phyloP scores from a whole-genome alignment of 768 basidiomycete species.

The Mycena galericulata region DNA sequence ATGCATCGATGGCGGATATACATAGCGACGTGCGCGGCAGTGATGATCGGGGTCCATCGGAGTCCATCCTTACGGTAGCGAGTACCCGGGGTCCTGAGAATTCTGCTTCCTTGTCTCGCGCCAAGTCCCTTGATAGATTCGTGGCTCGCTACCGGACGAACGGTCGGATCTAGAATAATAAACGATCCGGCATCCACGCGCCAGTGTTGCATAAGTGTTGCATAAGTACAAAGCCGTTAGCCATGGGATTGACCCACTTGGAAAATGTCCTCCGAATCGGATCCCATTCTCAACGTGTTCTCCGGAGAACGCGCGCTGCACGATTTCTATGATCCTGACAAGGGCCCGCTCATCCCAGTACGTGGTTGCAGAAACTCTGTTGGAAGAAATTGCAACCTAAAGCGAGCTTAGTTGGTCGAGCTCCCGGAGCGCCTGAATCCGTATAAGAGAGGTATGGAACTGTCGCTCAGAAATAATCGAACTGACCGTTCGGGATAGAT shows the following conservation, averaged over 20 bases:
- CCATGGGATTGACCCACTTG: too few relatives aligned
- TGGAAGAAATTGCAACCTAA: too few relatives aligned
- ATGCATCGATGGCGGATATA: too few relatives aligned
- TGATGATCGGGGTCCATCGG: background rate
- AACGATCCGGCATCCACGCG: background rate
- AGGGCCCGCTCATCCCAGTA: background rate
- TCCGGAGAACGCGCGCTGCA: background rate
- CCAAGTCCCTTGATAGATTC: background rate
- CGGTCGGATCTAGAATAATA: slow-evolving; percentile 1
- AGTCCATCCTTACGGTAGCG: too few relatives aligned
- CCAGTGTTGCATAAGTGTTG: background rate
- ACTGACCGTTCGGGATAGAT: background rate
- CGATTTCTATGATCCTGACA: background rate
- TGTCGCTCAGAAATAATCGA: background rate
- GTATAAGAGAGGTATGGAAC: background rate
- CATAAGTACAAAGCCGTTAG: too few relatives aligned
- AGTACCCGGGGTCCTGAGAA: slow-evolving; percentile 4
- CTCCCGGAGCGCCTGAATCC: background rate
- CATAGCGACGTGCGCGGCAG: background rate
- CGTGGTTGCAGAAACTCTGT: background rate
- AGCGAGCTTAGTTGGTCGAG: background rate
- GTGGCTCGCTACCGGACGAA: background rate
- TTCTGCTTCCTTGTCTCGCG: background rate
- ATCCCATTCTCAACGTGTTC: too few relatives aligned
- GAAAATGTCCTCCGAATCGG: too few relatives aligned